Base-by-base conservation (phyloP, 257 asterid genomes). In the Eustoma russellianum region DNA sequence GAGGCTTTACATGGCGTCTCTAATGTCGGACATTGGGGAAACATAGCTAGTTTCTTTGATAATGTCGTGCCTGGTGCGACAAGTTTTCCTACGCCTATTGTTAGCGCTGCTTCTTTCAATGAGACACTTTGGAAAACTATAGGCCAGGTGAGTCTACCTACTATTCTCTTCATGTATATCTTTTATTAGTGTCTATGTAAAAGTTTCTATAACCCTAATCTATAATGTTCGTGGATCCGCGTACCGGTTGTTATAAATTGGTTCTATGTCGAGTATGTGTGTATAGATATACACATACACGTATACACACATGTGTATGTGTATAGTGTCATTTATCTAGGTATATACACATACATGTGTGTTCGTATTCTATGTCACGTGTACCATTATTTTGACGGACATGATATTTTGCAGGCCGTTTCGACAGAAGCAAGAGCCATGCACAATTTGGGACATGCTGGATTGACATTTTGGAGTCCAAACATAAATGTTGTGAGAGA, bases 401-500 rank as follows among this genome's bases (percentile, higher is more conserved):
- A 50, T 10, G 59, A 51, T 17, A 13, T 17, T 6, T 44, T 30
- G 18, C 11, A 76, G 83, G 79, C 52, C 13, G 78, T 77, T 19
- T 70, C 81, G 10, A 74, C 69, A 0, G 87, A 80, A 52, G 87
- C 87, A 45, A 74, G 83, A 48, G 87, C 87, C 0, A 80, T 80
- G 81, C 48, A 74, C 64, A 77, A 80, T 49, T 18, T 60, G 43
- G 79, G 79, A 3, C 71, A 64, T 40, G 79, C 83, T 0, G 83
- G 87, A 13, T 63, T 80, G 51, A 71, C 83, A 33, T 79, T 59
- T 46, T 79, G 86, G 86, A 73, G 78, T 47, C 86, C 86, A 5
- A 76, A 76, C 48, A 69, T 80, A 0, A 77, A 80, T 7, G 71
- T 71, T 0, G 68, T 73, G 5, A 71, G 79, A 14, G 87, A 79